Conservation (phyloP, 305 asterid genomes). For the Nicotiana rustica region DNA sequence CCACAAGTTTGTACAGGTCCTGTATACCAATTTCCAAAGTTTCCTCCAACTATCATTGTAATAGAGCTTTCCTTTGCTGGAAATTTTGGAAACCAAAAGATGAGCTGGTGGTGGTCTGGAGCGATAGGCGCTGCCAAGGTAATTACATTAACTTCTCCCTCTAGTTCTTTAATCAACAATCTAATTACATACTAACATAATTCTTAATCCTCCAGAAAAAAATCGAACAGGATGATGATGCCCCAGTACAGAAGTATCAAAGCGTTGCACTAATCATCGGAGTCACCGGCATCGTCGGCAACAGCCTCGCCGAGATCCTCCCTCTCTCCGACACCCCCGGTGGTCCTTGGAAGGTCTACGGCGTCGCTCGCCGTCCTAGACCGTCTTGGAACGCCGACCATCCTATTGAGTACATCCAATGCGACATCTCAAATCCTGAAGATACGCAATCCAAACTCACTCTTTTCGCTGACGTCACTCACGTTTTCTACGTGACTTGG, state of each 20-base stretch:
- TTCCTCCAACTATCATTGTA: no score
- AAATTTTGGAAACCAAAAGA: slow-evolving; percentile 20
- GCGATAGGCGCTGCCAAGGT: slow-evolving; percentile 84
- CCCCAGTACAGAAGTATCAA: slow-evolving; percentile 40
- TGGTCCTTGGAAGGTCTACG: slow-evolving; percentile 74
- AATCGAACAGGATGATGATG: slow-evolving; percentile 49
- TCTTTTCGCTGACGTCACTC: slow-evolving; percentile 49
- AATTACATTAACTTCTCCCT: not conserved
- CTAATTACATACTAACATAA: no score
- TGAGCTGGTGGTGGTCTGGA: slow-evolving; percentile 99
- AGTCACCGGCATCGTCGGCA: slow-evolving; percentile 62
- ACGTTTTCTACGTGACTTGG: slow-evolving; percentile 62
- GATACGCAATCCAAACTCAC: slow-evolving; percentile 51
- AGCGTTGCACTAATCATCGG: slow-evolving; percentile 62
- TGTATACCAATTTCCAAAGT: no score
- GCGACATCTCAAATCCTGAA: slow-evolving; percentile 50
- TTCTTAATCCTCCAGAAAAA: slow-evolving; percentile 48
- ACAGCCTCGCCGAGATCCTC: slow-evolving; percentile 69
- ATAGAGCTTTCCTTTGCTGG: no score
- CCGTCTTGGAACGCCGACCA: slow-evolving; percentile 52
- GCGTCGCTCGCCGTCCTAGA: slow-evolving; percentile 60
- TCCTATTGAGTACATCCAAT: slow-evolving; percentile 51
- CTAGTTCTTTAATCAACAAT: no score
- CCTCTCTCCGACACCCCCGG: slow-evolving; percentile 68
- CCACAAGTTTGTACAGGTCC: no score